These are phyloP conservation scores for Candida lessepsii DNA, from an alignment of 805 yeast genomes.

Conservation along the genomic window DNA sequence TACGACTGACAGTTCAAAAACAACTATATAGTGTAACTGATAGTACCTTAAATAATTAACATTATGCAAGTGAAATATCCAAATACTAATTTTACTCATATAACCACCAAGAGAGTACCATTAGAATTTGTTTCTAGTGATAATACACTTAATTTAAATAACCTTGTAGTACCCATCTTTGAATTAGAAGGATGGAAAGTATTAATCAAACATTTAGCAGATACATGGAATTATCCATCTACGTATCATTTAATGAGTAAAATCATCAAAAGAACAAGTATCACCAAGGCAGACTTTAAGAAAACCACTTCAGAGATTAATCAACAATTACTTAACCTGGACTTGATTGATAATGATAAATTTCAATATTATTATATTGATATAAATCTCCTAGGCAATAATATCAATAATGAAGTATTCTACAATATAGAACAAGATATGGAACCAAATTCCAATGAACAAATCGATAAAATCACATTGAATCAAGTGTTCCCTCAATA, in stretches of 20 bases:
- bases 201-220: slow-evolving; percentile 31
- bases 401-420: background rate
- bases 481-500: slow-evolving; percentile 43
- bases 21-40: no score
- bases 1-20: no score
- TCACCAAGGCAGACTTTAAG: slow-evolving; percentile 17
- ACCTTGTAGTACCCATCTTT: slow-evolving; percentile 19
- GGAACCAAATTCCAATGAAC: background rate
- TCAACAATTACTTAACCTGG: slow-evolving; percentile 17
- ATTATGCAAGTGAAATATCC: slow-evolving; percentile 1
- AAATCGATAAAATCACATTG: slow-evolving; percentile 32
- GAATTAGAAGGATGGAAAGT: slow-evolving; percentile 19
- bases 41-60: no score
- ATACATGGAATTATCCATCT: slow-evolving; percentile 40
- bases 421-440: background rate
- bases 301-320: slow-evolving; percentile 23
- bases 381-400: slow-evolving; percentile 13
- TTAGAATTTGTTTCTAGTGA: background rate
- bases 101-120: background rate
- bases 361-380: slow-evolving; percentile 23
- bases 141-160: background rate
- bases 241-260: slow-evolving; percentile 39
- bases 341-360: slow-evolving; percentile 22
- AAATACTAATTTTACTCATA: background rate
- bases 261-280: slow-evolving; percentile 22